Evolutionary conservation across 1,139 yeast species (phyloP).

Genomic region (Scheffersomyces insectosa): DNA sequence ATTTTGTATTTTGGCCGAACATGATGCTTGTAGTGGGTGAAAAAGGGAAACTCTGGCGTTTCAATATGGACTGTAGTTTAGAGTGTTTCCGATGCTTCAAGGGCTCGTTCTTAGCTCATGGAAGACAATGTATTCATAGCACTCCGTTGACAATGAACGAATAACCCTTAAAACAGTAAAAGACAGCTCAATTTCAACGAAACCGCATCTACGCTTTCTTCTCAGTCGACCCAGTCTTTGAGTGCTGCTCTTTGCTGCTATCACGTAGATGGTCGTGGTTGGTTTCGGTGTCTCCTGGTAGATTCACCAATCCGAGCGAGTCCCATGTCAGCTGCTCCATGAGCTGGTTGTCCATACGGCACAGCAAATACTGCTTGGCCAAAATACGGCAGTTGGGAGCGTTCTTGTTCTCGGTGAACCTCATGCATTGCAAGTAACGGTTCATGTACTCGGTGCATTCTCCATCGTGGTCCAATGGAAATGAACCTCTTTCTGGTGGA

Average conservation of each 20-base stretch:
- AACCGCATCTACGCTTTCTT: too few species aligned
- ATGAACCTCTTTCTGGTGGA: slow-evolving; percentile 95
- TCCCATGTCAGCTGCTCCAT: slow-evolving; percentile 87
- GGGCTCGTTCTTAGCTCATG: too few species aligned
- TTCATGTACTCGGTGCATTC: slow-evolving; percentile 81
- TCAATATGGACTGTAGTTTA: too few species aligned
- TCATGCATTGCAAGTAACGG: slow-evolving; percentile 76
- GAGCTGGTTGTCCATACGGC: slow-evolving; percentile 87
- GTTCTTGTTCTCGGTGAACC: slow-evolving; percentile 74
- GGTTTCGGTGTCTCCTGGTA: slow-evolving; percentile 58
- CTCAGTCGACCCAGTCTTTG: too few species aligned
- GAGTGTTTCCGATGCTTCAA: too few species aligned
- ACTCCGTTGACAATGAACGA: too few species aligned
- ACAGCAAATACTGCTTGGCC: slow-evolving; percentile 78
- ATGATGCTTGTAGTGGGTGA: too few species aligned
- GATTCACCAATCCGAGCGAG: slow-evolving; percentile 64
- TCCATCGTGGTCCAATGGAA: slow-evolving; percentile 89
- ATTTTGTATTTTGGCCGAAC: too few species aligned
- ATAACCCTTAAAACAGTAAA: too few species aligned
- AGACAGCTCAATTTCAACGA: too few species aligned
- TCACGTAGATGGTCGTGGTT: slow-evolving; percentile 8
- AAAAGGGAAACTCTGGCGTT: too few species aligned
- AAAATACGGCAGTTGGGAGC: slow-evolving; percentile 85
- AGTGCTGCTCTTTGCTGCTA: neutral
- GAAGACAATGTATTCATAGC: too few species aligned